A percentile compares a stretch with the other conserved stretches of the same genome.
Evolutionary conservation across 2,329 filamentous ascomycete species (phyloP).

Genomic region (Hypoxylon sp.): DNA sequence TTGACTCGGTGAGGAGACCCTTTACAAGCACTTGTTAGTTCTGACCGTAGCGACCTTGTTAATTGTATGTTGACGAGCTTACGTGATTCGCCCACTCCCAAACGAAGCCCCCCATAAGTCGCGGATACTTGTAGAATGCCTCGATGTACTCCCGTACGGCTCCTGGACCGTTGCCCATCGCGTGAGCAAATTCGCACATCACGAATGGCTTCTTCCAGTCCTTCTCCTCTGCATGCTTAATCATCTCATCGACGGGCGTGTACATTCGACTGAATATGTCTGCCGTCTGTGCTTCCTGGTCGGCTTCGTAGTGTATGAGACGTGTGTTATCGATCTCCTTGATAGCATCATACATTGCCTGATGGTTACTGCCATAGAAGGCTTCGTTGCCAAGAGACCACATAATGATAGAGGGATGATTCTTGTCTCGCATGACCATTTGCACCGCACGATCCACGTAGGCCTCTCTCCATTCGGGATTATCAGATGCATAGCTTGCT

Average conservation of each 20-base stretch:
- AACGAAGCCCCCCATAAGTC: constrained; percentile 74
- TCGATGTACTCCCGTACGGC: constrained; percentile 77
- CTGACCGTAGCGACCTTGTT: neutral
- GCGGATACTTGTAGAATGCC: constrained; percentile 71
- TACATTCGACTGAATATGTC: constrained; percentile 80
- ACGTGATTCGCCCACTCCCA: constrained; percentile 77
- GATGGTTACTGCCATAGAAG: constrained; percentile 77
- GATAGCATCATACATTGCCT: constrained; percentile 76
- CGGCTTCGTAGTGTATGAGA: constrained; percentile 76
- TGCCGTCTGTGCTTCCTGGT: constrained; percentile 68
- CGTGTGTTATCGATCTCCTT: constrained; percentile 69
- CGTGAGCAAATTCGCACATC: constrained; percentile 69
- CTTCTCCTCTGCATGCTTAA: constrained; percentile 58
- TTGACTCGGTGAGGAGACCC: constrained; percentile 61
- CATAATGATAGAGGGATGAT: constrained; percentile 76
- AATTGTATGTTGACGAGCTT: constrained; percentile 21
- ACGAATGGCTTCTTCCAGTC: constrained; percentile 71
- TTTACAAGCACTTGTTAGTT: constrained; percentile 36
- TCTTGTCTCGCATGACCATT: constrained; percentile 71
- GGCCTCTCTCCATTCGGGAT: constrained; percentile 72
- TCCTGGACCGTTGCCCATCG: constrained; percentile 82
- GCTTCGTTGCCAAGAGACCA: constrained; percentile 82
- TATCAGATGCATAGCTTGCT: constrained; percentile 70
- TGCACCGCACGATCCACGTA: constrained; percentile 78
- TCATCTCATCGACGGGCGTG: constrained; percentile 63